A percentile compares a stretch with the other conserved stretches of the same genome.
Conservation (phyloP, 2,329 filamentous ascomycete species). For the Cytospora piceicola region DNA sequence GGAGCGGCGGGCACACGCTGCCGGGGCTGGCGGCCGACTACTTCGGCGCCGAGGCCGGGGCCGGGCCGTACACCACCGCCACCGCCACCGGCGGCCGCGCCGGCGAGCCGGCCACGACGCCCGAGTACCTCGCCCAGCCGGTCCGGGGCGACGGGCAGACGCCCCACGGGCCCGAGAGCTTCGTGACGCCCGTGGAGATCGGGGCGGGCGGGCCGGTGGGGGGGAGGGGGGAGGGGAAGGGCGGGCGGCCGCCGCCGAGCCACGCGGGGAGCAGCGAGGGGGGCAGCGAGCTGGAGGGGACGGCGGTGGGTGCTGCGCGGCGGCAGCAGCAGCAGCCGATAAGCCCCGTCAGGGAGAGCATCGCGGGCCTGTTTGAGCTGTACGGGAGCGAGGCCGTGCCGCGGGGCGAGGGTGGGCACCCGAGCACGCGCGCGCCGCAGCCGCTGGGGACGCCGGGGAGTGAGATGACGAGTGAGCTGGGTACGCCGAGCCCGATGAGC, state of each 20-base stretch:
- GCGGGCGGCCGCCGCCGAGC: background rate
- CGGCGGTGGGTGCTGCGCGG: constrained; percentile 14
- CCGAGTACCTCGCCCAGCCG: constrained; percentile 37
- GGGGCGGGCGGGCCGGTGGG: constrained; percentile 41
- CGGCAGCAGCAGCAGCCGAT: constrained; percentile 29
- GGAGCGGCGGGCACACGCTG: constrained; percentile 30
- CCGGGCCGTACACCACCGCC: constrained; percentile 55
- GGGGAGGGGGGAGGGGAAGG: constrained; percentile 22
- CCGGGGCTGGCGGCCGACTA: constrained; percentile 38
- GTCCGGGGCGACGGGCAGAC: constrained; percentile 45
- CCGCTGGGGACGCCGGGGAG: constrained; percentile 27
- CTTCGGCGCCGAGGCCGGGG: constrained; percentile 7
- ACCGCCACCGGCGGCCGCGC: too few species aligned
- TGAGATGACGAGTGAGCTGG: constrained; percentile 27
- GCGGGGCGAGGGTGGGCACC: background rate
- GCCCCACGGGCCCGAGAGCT: constrained; percentile 54
- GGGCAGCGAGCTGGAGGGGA: constrained; percentile 21
- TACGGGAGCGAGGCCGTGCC: constrained; percentile 39
- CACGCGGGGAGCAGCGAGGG: constrained; percentile 11
- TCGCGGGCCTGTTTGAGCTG: constrained; percentile 48
- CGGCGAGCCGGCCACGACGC: constrained; percentile 38
- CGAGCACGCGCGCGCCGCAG: constrained; percentile 13
- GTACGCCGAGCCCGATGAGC: constrained; percentile 27
- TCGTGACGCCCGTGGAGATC: constrained; percentile 58
- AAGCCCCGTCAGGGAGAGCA: constrained; percentile 34